Conservation (phyloP, 2,329 filamentous ascomycete genomes). For the Epichloe brachyelytri region DNA sequence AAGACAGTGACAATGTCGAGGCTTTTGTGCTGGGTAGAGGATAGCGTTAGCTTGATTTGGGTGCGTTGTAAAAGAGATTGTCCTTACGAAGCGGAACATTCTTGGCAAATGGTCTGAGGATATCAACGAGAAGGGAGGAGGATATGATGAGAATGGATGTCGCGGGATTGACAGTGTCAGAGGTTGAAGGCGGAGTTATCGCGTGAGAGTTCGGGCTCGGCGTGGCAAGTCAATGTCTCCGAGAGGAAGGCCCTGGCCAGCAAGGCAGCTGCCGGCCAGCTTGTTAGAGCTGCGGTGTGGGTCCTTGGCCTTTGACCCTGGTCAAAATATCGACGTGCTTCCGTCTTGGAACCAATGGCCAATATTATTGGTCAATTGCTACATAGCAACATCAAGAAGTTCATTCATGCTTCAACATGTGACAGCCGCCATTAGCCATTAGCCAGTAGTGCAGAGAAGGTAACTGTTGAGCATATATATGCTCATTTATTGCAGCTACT, state of each 20-base stretch:
- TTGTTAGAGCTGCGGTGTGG: background rate
- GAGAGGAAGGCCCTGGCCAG: background rate
- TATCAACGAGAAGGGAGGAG: background rate
- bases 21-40: slow-evolving; percentile 52
- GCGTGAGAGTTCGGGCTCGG: background rate
- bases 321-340: background rate
- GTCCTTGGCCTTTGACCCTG: background rate
- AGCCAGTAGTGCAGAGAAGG: too few species aligned
- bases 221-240: background rate
- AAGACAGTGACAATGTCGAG: slow-evolving; percentile 93
- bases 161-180: background rate
- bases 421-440: too few species aligned
- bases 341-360: background rate
- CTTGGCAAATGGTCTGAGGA: background rate
- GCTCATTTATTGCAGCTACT: too few species aligned
- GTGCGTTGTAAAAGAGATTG: background rate
- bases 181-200: too few species aligned
- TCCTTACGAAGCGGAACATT: slow-evolving; percentile 15
- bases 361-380: background rate
- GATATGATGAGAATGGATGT: too few species aligned
- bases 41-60: background rate
- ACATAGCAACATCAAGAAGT: too few species aligned
- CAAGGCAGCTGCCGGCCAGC: background rate
- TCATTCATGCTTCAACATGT: too few species aligned
- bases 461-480: too few species aligned